Evolutionary conservation across 31 red algal genomes (phyloP), one percentile per base, ranked within the genome.

Genomic region (Asparagopsis taxiformis): DNA sequence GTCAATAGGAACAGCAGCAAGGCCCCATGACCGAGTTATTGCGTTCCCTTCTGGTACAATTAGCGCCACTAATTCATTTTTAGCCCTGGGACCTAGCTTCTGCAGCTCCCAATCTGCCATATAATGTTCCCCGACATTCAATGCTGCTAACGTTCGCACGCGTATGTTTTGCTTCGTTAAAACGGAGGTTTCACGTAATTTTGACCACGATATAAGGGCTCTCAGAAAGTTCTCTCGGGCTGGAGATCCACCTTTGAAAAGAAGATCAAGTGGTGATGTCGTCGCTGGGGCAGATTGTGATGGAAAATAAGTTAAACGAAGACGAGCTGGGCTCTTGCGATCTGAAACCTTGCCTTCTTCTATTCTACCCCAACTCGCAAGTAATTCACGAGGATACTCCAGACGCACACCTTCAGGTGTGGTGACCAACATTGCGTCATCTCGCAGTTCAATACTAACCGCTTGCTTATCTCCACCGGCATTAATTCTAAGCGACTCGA

Each of bases 1-100:
- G 68, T 98, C 94, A 23, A 89, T 30, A 28, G 94, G 94, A 16
- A 98, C 88, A 29, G 89, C 89, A 16, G 94, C 89, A 13, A 98
- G 53, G 2, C 94, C 94, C 17, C 39, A 85, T 29, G 60, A 52
- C 10, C 94, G 76, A 30, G 64, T 75, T 28, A 36, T 46, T 3
- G 80, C 48, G 51, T 66, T 77, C 0, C 46, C 50, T 35, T 80
- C 62, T 3, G 90, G 89, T 24, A 98, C n/a, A 1, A 97, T 58
- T 3, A 98, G 62, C 7, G 85, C 89, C 7, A 93, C 59, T 8
- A 93, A 67, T 62, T 93, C 89, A 54, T 87, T 77, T 21, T 44
- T 24, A 33, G 31, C n/a, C 25, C 23, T 23, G 20, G 32, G 21
- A n/a, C 30, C 31, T 20, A 46, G 37, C 10, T 23, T 41, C 63